Conservation (phyloP, 441 rosid species). For the Euphorbia schlechtendalii region DNA sequence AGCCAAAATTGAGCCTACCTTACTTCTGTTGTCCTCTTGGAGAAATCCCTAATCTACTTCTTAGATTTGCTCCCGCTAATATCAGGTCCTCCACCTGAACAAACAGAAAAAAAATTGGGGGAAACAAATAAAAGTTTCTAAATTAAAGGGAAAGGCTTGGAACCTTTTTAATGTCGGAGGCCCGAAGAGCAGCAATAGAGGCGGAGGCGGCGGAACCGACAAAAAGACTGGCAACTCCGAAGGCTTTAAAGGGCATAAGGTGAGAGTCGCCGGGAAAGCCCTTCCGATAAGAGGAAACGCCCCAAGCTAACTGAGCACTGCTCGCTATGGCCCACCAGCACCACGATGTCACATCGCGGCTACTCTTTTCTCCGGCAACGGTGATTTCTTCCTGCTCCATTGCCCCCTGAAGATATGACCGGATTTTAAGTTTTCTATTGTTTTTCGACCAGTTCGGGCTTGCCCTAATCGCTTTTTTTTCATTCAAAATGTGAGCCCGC, state of each 20-base stretch:
- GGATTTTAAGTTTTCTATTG: too few relatives aligned
- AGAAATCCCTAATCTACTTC: slow-evolving; percentile 44
- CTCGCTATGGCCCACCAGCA: slow-evolving; percentile 54
- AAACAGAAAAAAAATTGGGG: not conserved
- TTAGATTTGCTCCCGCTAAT: slow-evolving; percentile 45
- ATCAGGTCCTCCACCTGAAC: slow-evolving; percentile 59
- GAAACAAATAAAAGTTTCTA: not conserved
- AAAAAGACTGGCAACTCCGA: slow-evolving; percentile 64
- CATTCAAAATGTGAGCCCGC: too few relatives aligned
- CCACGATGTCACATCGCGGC: slow-evolving; percentile 21
- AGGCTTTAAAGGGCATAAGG: slow-evolving; percentile 63
- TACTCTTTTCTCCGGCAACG: slow-evolving; percentile 10
- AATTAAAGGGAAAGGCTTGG: not conserved
- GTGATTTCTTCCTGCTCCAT: not conserved
- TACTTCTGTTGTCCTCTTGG: slow-evolving; percentile 27
- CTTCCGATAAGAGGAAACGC: slow-evolving; percentile 36
- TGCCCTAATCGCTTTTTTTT: too few relatives aligned
- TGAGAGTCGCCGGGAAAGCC: slow-evolving; percentile 47
- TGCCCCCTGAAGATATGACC: not conserved
- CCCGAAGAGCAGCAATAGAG: slow-evolving; percentile 47
- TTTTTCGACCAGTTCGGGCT: too few relatives aligned
- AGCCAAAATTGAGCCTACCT: slow-evolving; percentile 4
- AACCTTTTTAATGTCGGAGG: slow-evolving; percentile 63
- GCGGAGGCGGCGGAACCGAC: slow-evolving; percentile 56
- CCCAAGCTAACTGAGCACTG: slow-evolving; percentile 46